Percentiles rank a stretch among this genome's conserved stretches.
Evolutionary conservation across 306 rosid species (phyloP).

Genomic region (Quercus alba): DNA sequence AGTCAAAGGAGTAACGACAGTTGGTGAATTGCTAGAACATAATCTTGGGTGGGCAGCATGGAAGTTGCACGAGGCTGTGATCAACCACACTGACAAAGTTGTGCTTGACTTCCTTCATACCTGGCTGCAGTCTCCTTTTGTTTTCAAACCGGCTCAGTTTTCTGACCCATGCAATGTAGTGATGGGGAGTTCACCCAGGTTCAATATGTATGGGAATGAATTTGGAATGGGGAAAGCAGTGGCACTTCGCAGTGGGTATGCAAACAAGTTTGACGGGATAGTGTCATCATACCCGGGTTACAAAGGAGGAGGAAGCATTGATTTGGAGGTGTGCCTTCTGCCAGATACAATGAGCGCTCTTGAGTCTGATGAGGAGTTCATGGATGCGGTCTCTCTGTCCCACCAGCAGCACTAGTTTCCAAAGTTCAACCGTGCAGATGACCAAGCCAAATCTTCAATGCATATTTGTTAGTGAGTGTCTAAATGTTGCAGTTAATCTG

Average conservation of each 20-base stretch:
- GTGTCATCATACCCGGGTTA: slow-evolving; percentile 34
- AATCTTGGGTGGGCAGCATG: no score
- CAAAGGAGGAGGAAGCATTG: slow-evolving; percentile 59
- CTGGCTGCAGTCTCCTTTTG: slow-evolving; percentile 38
- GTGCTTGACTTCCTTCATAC: neutral
- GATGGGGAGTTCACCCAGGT: slow-evolving; percentile 58
- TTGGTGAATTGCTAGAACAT: no score
- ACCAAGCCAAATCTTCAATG: no score
- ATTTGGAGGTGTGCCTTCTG: slow-evolving; percentile 47
- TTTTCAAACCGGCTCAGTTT: neutral
- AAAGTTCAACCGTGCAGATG: neutral
- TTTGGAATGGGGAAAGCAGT: slow-evolving; percentile 78
- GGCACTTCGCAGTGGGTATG: slow-evolving; percentile 51
- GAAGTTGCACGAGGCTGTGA: slow-evolving; percentile 1
- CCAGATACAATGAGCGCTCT: neutral
- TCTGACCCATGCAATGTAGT: slow-evolving; percentile 12
- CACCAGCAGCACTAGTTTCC: neutral
- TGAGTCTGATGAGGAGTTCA: slow-evolving; percentile 41
- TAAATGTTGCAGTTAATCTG: no score
- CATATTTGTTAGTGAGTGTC: no score
- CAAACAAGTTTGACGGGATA: slow-evolving; percentile 42
- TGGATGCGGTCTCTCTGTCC: slow-evolving; percentile 25
- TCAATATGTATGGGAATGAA: slow-evolving; percentile 52
- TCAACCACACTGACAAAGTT: slow-evolving; percentile 4
- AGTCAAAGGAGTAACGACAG: neutral